A percentile compares a stretch with the other conserved stretches of the same genome.
Evolutionary conservation across 495 filamentous ascomycete genomes (phyloP).

Genomic region (Hypoxylon lienhwacheense): DNA sequence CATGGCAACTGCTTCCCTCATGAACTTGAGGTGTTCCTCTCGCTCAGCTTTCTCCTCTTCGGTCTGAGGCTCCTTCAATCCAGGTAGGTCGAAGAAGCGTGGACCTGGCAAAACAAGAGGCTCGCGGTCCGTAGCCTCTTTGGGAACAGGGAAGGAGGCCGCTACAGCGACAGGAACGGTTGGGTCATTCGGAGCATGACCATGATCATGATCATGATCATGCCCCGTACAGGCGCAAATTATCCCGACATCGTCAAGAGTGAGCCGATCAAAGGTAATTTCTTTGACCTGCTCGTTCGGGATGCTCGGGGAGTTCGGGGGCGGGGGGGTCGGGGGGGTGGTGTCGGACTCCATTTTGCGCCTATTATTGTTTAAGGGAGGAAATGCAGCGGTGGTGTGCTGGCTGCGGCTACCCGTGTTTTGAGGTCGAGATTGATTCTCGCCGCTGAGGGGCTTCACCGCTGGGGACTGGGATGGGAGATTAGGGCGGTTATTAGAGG

Average conservation of each 20-base stretch:
- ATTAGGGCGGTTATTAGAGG: slow-evolving; percentile 1
- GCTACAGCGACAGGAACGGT: slow-evolving; percentile 15
- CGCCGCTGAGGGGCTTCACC: slow-evolving; percentile 18
- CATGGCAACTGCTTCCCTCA: slow-evolving; percentile 71
- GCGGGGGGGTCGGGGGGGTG: too few species aligned
- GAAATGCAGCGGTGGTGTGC: slow-evolving; percentile 5
- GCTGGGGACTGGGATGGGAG: slow-evolving; percentile 13
- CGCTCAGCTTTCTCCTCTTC: slow-evolving; percentile 36
- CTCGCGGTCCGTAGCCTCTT: neutral
- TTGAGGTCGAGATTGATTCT: slow-evolving; percentile 23
- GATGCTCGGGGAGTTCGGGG: too few species aligned
- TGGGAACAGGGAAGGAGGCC: slow-evolving; percentile 24
- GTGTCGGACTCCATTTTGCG: slow-evolving; percentile 3
- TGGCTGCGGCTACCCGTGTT: slow-evolving; percentile 38
- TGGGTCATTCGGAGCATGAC: slow-evolving; percentile 11
- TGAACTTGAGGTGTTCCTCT: slow-evolving; percentile 59
- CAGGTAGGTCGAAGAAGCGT: slow-evolving; percentile 32
- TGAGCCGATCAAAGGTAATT: slow-evolving; percentile 14
- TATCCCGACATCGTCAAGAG: slow-evolving; percentile 20
- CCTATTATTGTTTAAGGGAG: slow-evolving; percentile 11
- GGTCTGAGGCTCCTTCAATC: slow-evolving; percentile 33
- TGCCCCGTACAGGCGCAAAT: too few species aligned
- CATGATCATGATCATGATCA: too few species aligned
- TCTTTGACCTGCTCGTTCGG: slow-evolving; percentile 1
- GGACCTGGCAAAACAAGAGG: neutral